Evolutionary conservation across 176 grass and related monocot species (phyloP).

Genomic region (Aegilops speltoides): DNA sequence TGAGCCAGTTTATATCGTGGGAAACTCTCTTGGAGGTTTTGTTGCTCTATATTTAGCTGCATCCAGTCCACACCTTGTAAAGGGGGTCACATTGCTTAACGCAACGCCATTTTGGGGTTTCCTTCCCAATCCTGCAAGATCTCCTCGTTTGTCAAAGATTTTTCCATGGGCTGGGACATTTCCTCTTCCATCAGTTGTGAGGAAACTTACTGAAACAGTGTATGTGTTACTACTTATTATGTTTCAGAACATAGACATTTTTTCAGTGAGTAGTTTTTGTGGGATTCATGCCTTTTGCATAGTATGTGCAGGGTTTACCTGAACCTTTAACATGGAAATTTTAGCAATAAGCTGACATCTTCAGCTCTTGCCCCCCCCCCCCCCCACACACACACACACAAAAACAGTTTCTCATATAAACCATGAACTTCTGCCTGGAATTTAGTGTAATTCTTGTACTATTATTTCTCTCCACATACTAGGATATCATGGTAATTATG

Average conservation of each 20-base stretch:
- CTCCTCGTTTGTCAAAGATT: constrained; percentile 73
- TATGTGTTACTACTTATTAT: constrained; percentile 38
- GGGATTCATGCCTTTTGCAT: neutral
- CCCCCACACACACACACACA: too few relatives aligned
- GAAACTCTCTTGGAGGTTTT: constrained; percentile 95
- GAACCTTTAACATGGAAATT: neutral
- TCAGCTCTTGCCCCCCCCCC: neutral
- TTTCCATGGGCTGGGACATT: constrained; percentile 94
- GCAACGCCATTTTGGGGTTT: constrained; percentile 98
- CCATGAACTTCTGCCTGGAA: neutral
- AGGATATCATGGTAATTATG: neutral
- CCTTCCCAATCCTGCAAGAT: constrained; percentile 83
- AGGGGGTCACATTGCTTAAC: constrained; percentile 91
- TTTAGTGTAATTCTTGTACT: neutral
- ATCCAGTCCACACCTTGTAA: constrained; percentile 75
- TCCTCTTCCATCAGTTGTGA: constrained; percentile 78
- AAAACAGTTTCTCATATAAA: neutral
- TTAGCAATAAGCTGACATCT: neutral
- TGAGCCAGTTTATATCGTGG: constrained; percentile 95
- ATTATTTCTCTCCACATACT: neutral
- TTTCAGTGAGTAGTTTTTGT: neutral
- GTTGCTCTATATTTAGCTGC: constrained; percentile 79
- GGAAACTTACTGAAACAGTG: constrained; percentile 81
- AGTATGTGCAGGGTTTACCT: neutral
- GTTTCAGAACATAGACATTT: too few relatives aligned